phyloP scores from a whole-genome alignment of 768 basidiomycete genomes.

The Xanthoconium stramineum region DNA sequence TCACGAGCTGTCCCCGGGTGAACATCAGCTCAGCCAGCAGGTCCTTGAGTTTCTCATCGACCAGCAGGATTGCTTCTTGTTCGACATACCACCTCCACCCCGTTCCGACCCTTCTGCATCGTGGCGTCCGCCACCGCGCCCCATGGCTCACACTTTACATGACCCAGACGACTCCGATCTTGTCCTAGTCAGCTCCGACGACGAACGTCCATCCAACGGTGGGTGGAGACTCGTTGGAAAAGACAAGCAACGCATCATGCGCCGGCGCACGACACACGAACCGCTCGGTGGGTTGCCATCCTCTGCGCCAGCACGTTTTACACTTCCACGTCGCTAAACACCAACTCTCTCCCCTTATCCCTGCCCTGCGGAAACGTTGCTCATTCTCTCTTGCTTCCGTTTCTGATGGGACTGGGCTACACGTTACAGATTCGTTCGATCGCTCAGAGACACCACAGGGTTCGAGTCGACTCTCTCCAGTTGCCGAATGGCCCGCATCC shows the following conservation, averaged over 20 bases:
- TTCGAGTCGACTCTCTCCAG: constrained; percentile 43
- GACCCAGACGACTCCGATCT: constrained; percentile 47
- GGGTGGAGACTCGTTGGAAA: constrained; percentile 54
- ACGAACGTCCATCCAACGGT: constrained; percentile 44
- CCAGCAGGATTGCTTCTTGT: constrained; percentile 94
- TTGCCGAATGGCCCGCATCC: constrained; percentile 41
- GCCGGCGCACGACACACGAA: constrained; percentile 59
- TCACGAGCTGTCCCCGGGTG: constrained; percentile 82
- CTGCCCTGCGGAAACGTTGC: not conserved
- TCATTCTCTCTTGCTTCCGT: constrained; percentile 2
- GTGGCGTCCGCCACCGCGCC: constrained; percentile 26
- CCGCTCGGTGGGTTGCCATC: constrained; percentile 32
- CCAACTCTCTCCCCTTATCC: constrained; percentile 11
- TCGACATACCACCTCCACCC: constrained; percentile 78
- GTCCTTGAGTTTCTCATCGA: constrained; percentile 95
- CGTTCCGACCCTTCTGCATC: constrained; percentile 29
- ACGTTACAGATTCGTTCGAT: constrained; percentile 18
- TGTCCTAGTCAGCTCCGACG: constrained; percentile 44
- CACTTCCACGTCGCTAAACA: constrained; percentile 28
- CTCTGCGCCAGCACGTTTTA: constrained; percentile 32
- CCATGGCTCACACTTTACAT: constrained; percentile 7
- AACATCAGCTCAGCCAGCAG: constrained; percentile 83
- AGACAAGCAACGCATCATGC: constrained; percentile 42
- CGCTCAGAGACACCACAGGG: constrained; percentile 26
- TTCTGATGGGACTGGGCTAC: constrained; percentile 12